Percentiles rank a stretch among this genome's conserved stretches.
Conservation (phyloP, 1,284 basidiomycete genomes). For the Leccinum colubrinum region DNA sequence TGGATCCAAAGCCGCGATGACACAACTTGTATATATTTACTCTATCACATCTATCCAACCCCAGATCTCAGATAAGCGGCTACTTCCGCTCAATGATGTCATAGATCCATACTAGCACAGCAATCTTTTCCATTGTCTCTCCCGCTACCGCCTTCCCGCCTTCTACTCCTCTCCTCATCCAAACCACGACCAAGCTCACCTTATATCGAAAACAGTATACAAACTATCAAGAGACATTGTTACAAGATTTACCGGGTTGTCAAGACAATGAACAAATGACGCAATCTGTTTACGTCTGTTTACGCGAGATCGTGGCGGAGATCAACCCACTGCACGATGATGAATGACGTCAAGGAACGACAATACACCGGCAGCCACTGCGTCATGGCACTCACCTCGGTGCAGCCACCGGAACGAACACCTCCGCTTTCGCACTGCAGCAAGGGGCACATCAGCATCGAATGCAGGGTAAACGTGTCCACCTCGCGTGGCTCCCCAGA, state of each 20-base stretch:
- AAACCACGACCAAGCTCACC: neutral
- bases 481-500: conserved; percentile 17
- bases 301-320: conserved; percentile 44
- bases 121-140: neutral
- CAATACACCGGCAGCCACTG: conserved; percentile 10
- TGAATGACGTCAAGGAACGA: conserved; percentile 25
- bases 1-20: conserved; percentile 33
- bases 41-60: conserved; percentile 27
- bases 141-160: neutral
- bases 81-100: conserved; percentile 31
- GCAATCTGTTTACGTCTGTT: conserved; percentile 30
- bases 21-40: conserved; percentile 40
- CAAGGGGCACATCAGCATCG: conserved; percentile 16
- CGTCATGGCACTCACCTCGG: conserved; percentile 56
- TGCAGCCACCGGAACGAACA: conserved; percentile 78
- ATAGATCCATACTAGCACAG: conserved; percentile 14
- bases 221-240: neutral
- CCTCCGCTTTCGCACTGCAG: conserved; percentile 69
- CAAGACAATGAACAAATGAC: conserved; percentile 33
- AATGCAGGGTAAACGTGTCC: conserved; percentile 14
- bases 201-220: neutral
- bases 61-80: conserved; percentile 36
- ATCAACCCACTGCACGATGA: conserved; percentile 41
- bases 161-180: neutral
- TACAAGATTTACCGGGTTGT: conserved; percentile 18